Conservation (phyloP, 78 protist genomes). For the Protostelium mycophagum region DNA sequence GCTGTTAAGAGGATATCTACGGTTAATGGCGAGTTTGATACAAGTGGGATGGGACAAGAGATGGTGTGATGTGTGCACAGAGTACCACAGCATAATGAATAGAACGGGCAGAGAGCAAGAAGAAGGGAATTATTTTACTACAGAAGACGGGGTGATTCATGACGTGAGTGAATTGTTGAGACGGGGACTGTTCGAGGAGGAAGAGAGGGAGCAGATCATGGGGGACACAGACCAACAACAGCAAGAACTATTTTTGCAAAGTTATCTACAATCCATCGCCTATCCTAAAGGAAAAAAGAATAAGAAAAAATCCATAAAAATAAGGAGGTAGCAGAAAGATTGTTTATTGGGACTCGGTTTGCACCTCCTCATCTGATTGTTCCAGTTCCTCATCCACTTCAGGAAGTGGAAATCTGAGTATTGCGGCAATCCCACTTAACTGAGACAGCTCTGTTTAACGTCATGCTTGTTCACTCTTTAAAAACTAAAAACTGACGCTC, state of each 20-base stretch:
- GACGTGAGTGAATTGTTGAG: background rate
- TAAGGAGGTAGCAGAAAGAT: background rate
- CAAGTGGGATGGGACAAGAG: background rate
- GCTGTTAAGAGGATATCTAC: background rate
- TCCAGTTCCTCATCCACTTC: slow-evolving; percentile 71
- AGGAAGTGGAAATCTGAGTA: slow-evolving; percentile 83
- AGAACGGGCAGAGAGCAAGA: background rate
- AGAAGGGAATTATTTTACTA: background rate
- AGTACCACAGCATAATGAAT: background rate
- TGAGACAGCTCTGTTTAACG: slow-evolving; percentile 40
- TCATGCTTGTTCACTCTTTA: background rate
- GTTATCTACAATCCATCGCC: background rate
- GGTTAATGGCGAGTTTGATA: background rate
- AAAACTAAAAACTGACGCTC: slow-evolving; percentile 71
- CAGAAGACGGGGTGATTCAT: background rate
- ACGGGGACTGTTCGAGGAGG: background rate
- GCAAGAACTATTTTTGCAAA: background rate
- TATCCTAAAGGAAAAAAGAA: background rate
- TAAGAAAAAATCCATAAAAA: background rate
- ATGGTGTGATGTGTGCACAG: background rate
- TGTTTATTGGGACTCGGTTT: no score
- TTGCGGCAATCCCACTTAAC: slow-evolving; percentile 86
- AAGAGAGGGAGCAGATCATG: background rate
- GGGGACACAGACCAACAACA: background rate
- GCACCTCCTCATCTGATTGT: slow-evolving; percentile 20